A percentile compares a stretch with the other conserved stretches of the same genome.
These are phyloP conservation scores for Salinomyces thailandicus DNA, from an alignment of 2,329 filamentous ascomycete species.

Conservation along the genomic window DNA sequence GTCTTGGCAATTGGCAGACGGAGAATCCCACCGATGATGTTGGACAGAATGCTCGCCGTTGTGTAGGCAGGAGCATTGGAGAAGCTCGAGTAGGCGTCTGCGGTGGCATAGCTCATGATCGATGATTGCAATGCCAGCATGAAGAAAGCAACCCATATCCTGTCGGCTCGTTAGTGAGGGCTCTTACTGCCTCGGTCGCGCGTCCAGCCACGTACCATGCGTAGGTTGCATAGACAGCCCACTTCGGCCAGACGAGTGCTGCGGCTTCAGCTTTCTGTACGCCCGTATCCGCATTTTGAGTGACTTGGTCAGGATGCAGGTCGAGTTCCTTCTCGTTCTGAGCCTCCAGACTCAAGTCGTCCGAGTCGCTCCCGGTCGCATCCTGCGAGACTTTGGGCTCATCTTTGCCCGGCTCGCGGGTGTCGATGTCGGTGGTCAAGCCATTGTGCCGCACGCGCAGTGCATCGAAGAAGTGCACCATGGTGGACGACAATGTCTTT, in stretches of 20 bases:
- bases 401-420: neutral
- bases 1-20: conserved; percentile 31
- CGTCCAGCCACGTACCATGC: conserved; percentile 31
- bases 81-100: conserved; percentile 33
- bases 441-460: neutral
- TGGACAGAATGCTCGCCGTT: conserved; percentile 27
- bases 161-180: conserved; percentile 12
- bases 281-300: conserved; percentile 27
- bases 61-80: conserved; percentile 25
- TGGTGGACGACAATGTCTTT: neutral
- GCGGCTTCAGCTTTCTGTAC: conserved; percentile 32
- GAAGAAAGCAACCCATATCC: conserved; percentile 40
- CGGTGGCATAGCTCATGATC: conserved; percentile 27
- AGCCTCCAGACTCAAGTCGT: conserved; percentile 21
- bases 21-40: conserved; percentile 27
- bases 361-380: neutral
- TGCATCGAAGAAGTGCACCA: neutral
- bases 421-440: neutral
- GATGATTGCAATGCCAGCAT: conserved; percentile 39
- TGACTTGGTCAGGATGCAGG: conserved; percentile 18
- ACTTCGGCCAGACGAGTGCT: conserved; percentile 31
- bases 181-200: too few relatives aligned
- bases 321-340: conserved; percentile 23
- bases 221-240: conserved; percentile 29
- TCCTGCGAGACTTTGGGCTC: conserved; percentile 1